These are phyloP conservation scores for Fusarium torreyae DNA, from an alignment of 2,329 filamentous ascomycete genomes.

Conservation along the genomic window DNA sequence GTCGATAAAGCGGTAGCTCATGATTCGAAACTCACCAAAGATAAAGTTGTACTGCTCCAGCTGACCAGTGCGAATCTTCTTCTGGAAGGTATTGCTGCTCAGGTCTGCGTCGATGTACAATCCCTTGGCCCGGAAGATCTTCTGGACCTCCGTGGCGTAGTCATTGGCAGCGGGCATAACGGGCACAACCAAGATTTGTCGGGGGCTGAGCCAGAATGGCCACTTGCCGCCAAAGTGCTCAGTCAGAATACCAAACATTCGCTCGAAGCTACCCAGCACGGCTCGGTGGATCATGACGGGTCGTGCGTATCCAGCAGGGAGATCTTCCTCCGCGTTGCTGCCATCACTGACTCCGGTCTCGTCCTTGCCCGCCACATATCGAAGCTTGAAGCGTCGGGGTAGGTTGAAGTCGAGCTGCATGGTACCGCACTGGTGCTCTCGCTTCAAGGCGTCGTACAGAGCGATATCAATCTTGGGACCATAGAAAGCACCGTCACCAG, in stretches of 20 bases:
- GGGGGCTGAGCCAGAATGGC: slow-evolving; percentile 91
- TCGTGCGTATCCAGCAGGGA: slow-evolving; percentile 79
- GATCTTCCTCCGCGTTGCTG: slow-evolving; percentile 59
- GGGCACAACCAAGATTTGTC: slow-evolving; percentile 74
- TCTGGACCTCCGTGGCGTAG: slow-evolving; percentile 82
- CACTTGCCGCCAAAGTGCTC: slow-evolving; percentile 91
- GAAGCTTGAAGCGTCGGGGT: slow-evolving; percentile 59
- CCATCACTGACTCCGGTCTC: slow-evolving; percentile 61
- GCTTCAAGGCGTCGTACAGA: slow-evolving; percentile 87
- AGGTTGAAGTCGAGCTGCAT: slow-evolving; percentile 96
- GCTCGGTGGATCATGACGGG: slow-evolving; percentile 92
- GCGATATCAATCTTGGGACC: slow-evolving; percentile 99
- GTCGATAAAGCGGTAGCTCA: not conserved
- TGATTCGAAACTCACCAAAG: slow-evolving; percentile 66
- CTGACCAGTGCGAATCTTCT: slow-evolving; percentile 90
- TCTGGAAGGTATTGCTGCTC: slow-evolving; percentile 84
- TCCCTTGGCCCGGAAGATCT: slow-evolving; percentile 75
- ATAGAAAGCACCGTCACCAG: slow-evolving; percentile 97
- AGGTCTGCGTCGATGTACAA: slow-evolving; percentile 75
- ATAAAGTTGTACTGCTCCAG: slow-evolving; percentile 88
- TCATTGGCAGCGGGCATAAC: slow-evolving; percentile 84
- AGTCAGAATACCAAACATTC: slow-evolving; percentile 80
- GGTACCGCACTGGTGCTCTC: slow-evolving; percentile 75
- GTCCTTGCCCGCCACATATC: slow-evolving; percentile 67
- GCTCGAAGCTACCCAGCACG: slow-evolving; percentile 79